A percentile compares a stretch with the other conserved stretches of the same genome.
Conservation (phyloP, 108 stramenopile genomes). For the Conticribra weissflogii region DNA sequence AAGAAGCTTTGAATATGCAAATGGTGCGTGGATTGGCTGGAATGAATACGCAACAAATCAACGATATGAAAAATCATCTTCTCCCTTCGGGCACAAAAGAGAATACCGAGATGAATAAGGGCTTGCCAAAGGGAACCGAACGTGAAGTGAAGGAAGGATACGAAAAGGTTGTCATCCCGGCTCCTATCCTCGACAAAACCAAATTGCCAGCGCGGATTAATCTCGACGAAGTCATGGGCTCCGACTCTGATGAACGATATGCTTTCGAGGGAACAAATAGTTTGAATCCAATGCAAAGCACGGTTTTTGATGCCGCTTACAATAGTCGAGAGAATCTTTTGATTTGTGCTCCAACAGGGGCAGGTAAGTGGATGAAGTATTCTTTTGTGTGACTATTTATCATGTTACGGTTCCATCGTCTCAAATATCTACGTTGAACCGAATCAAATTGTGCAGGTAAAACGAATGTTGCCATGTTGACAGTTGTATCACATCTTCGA, state of each 20-base stretch:
- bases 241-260: slow-evolving; percentile 42
- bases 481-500: slow-evolving; percentile 84
- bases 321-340: slow-evolving; percentile 90
- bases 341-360: slow-evolving; percentile 95
- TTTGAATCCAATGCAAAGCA: slow-evolving; percentile 95
- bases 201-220: slow-evolving; percentile 57
- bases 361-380: slow-evolving; percentile 12
- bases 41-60: slow-evolving; percentile 49
- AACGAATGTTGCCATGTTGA: slow-evolving; percentile 96
- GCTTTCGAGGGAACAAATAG: slow-evolving; percentile 79
- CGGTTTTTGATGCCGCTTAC: slow-evolving; percentile 94
- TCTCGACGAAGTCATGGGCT: slow-evolving; percentile 61
- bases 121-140: slow-evolving; percentile 66
- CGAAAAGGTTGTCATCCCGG: slow-evolving; percentile 83
- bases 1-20: no score
- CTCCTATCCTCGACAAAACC: slow-evolving; percentile 61
- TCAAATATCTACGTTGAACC: not conserved
- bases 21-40: slow-evolving; percentile 43
- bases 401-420: not conserved
- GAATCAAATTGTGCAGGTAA: slow-evolving; percentile 77
- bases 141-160: slow-evolving; percentile 76
- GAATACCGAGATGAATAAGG: slow-evolving; percentile 45
- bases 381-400: not conserved
- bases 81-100: slow-evolving; percentile 71
- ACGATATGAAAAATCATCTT: slow-evolving; percentile 59